Base-by-base conservation (phyloP, 148 eudicot genomes). In the Camellia granthamiana region DNA sequence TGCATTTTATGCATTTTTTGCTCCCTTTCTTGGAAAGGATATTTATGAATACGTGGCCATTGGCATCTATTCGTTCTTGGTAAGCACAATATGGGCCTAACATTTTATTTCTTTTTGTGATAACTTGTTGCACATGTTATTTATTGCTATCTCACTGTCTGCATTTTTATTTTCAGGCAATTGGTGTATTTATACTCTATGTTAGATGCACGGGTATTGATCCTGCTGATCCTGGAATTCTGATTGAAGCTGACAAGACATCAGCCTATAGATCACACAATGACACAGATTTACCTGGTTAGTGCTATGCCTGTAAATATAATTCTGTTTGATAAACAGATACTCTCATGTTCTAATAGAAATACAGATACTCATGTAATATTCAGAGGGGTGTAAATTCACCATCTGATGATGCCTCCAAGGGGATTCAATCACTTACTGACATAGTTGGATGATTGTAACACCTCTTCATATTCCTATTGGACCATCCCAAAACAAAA, bases 141-240 rank as follows among this genome's bases (percentile, higher is more conserved):
- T 69, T 18, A 38, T 43, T 72, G 73, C 56, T 81, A 63, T 47
- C 68, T 77, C 65, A 55, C 81, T 77, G 56, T 54, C 9, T 49
- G 65, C 13, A 18, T 76, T 78, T 49, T 7, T 41, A 12, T 79
- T 38, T 88, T 72, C 87, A 95, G 98, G 97, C 90, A 64, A 81
- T 95, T 44, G 79, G 86, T 74, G 98, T 93, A 72, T 87, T 93
- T 54, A 83, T 91, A 60, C 94, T 95, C 51, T 95, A 95, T 80
- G 91, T 91, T 59, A 88, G 98, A 85, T 90, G 97, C 87, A 93
- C 98, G 14, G 97, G 91, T 77, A 95, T 95, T 83, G 92, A 95
- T 87, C 98, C 98, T 85, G 98, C 97, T 83, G 97, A 95, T 87
- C 97, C 97, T 74, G 97, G 97, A 70, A 91, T 94, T 82, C 86